Evolutionary conservation across 2,329 filamentous ascomycete species (phyloP), one percentile per base, ranked within the genome.

Genomic region (Colletotrichum kahawae): DNA sequence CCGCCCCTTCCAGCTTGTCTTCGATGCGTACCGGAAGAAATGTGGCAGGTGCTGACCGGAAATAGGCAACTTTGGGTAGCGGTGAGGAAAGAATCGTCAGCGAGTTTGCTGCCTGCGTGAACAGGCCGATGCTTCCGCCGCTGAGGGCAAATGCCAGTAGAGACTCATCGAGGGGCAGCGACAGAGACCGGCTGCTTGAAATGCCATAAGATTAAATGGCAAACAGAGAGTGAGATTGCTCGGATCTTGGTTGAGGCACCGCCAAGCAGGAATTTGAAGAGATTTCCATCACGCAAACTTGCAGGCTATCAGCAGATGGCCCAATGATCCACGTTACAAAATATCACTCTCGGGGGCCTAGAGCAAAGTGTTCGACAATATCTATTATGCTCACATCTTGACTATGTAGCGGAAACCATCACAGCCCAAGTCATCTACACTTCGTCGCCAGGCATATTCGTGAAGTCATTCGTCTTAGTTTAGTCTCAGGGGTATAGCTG

Each of bases 401-500:
- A 57, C 1, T 12, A 29, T 16, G 24, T 18, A 21, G 10, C 13
- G 10, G n/a, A 21, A 13, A 21, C 10, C 43, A 2, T 51, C 10
- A 1, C n/a, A 51, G 12, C 10, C 43, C 43, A 51, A 13, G 1
- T 13, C 43, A 3, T 51, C n/a, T 51, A 4, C 54, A 57, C 27
- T 31, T 62, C 31, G 29, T 33, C 13, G 21, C 12, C n/a, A 51
- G 10, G 10, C 31, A 12, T 62, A 18, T 34, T 62, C 12, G 29
- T 12, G 36, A 33, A n/a, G 24, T 62, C 18, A n/a, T 33, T 24
- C 12, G 9, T 31, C 54, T 59, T 54, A 57, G 51, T 67, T 43
- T 29, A 31, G 31, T 54, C 60, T 67, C n/a, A 63, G 21, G 27
- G 62, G 62, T 63, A 71, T 36, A n/a, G n/a, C 63, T 71, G 33